Evolutionary conservation across 2,329 filamentous ascomycete genomes (phyloP).

Genomic region (Fusarium sp.): DNA sequence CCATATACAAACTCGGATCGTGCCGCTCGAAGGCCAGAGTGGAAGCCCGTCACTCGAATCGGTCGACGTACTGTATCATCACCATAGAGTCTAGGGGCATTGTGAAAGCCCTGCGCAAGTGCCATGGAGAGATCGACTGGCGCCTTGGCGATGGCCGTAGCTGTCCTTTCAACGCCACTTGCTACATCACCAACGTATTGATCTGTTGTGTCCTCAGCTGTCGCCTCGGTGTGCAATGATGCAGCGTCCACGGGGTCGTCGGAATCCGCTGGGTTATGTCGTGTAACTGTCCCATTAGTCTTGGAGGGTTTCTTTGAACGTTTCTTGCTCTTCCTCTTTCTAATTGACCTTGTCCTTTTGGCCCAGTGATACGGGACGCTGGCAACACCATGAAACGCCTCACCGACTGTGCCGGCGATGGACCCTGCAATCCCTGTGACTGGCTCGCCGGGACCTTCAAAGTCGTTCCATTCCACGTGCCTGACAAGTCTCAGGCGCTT

Average conservation of each 20-base stretch:
- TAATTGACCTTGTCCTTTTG: conserved; percentile 64
- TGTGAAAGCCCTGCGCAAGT: conserved; percentile 74
- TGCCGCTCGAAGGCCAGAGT: conserved; percentile 69
- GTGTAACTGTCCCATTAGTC: neutral
- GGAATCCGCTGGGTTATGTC: conserved; percentile 5
- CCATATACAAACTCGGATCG: conserved; percentile 69
- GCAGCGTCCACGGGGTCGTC: conserved; percentile 10
- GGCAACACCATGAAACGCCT: conserved; percentile 69
- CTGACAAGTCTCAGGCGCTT: conserved; percentile 69
- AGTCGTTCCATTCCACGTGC: conserved; percentile 79
- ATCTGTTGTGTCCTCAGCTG: conserved; percentile 39
- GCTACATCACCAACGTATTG: conserved; percentile 61
- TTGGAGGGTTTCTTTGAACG: conserved; percentile 5
- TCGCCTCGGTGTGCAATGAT: conserved; percentile 28
- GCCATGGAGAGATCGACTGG: conserved; percentile 70
- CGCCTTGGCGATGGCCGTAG: conserved; percentile 61
- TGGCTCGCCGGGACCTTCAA: conserved; percentile 78
- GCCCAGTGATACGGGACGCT: conserved; percentile 69
- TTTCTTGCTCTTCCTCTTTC: conserved; percentile 24
- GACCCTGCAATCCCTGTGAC: conserved; percentile 72
- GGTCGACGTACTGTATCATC: conserved; percentile 73
- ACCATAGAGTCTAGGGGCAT: conserved; percentile 74
- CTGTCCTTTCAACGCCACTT: conserved; percentile 60
- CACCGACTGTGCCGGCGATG: conserved; percentile 65
- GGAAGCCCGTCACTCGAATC: conserved; percentile 69